phyloP scores from a whole-genome alignment of 495 filamentous ascomycete genomes.

The Talaromyces liani region DNA sequence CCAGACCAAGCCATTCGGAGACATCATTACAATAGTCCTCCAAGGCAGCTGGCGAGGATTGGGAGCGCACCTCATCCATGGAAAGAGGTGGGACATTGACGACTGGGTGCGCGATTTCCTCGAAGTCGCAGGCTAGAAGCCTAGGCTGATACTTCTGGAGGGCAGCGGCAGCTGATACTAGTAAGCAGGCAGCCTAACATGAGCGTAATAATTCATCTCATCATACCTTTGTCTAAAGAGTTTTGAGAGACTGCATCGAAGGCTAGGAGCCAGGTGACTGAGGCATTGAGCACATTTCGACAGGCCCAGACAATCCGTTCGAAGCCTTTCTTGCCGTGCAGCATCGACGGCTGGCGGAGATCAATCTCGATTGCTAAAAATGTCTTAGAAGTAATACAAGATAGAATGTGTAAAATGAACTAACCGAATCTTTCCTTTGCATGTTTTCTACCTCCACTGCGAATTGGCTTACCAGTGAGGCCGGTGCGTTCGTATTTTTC shows the following conservation, averaged over 20 bases:
- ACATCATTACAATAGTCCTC: slow-evolving; percentile 56
- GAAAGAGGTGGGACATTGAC: slow-evolving; percentile 44
- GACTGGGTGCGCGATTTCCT: slow-evolving; percentile 20
- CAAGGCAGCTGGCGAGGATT: slow-evolving; percentile 37
- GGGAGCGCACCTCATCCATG: slow-evolving; percentile 27
- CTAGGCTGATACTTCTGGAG: slow-evolving; percentile 48
- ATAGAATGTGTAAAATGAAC: slow-evolving; percentile 11
- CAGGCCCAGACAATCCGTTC: slow-evolving; percentile 79
- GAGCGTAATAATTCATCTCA: neutral
- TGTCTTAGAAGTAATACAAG: neutral
- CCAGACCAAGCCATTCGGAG: slow-evolving; percentile 80
- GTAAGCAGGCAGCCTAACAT: neutral
- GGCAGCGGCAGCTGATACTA: slow-evolving; percentile 12
- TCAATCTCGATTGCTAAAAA: slow-evolving; percentile 67
- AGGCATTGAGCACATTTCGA: slow-evolving; percentile 66
- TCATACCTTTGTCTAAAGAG: slow-evolving; percentile 22
- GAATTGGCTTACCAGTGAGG: slow-evolving; percentile 64
- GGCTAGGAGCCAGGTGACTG: slow-evolving; percentile 76
- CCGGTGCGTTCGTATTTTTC: slow-evolving; percentile 82
- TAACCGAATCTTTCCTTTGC: slow-evolving; percentile 46
- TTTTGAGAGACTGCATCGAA: slow-evolving; percentile 37
- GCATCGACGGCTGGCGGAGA: slow-evolving; percentile 71
- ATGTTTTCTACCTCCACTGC: slow-evolving; percentile 52
- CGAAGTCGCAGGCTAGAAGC: slow-evolving; percentile 27
- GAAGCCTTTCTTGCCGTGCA: slow-evolving; percentile 87